These are phyloP conservation scores for Fagopyrum tataricum DNA, from an alignment of 148 eudicot species.

Conservation along the genomic window DNA sequence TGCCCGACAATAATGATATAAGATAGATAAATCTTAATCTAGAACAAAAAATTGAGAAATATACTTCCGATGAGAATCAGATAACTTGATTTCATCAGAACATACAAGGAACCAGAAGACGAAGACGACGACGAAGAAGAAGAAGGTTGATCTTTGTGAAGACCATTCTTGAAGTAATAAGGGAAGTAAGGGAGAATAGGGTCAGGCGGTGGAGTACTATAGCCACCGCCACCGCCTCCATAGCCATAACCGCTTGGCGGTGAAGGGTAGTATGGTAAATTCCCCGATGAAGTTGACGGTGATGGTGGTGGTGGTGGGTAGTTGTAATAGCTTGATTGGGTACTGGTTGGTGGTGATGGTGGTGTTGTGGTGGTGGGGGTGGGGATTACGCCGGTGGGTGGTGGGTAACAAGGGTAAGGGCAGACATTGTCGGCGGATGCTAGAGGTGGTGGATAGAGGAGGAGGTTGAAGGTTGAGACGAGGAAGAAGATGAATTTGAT, in stretches of 20 bases:
- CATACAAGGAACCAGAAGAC: not conserved
- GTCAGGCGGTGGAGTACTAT: conserved; percentile 5
- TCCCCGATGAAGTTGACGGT: not conserved
- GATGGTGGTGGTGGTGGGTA: not conserved
- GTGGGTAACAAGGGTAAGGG: conserved; percentile 13
- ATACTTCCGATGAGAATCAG: not conserved
- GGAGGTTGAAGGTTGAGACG: not conserved
- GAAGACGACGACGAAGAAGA: not conserved
- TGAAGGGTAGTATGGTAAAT: conserved; percentile 11
- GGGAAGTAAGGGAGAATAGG: conserved; percentile 16
- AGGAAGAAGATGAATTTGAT: not conserved
- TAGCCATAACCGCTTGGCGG: conserved; percentile 7
- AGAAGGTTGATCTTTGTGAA: conserved; percentile 5
- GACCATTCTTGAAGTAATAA: conserved; percentile 12
- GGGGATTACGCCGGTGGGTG: not conserved
- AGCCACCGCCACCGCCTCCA: not conserved
- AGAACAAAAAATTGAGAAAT: not conserved
- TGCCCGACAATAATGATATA: not conserved
- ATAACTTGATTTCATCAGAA: not conserved
- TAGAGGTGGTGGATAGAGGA: not conserved
- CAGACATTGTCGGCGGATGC: conserved; percentile 4
- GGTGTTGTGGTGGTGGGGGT: conserved; percentile 2
- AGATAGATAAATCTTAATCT: not conserved
- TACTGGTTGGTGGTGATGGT: not conserved
- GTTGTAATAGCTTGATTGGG: not conserved